A percentile compares a stretch with the other conserved stretches of the same genome.
phyloP scores from a whole-genome alignment of 805 yeast genomes.

The Ogataea siamensis region DNA sequence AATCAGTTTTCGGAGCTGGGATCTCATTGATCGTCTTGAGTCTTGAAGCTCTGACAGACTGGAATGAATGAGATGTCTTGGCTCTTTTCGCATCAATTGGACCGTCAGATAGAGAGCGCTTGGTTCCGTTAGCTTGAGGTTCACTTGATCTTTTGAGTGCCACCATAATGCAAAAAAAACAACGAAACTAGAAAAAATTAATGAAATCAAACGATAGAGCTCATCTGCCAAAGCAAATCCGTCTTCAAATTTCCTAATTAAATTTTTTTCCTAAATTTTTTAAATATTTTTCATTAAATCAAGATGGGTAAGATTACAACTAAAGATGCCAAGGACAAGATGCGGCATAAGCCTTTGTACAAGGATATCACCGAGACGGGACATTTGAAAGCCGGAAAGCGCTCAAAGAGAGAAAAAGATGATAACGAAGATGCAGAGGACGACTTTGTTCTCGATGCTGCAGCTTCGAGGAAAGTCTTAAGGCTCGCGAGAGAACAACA shows the following conservation, averaged over 20 bases:
- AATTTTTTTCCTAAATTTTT: conserved; percentile 14
- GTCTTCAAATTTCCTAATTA: conserved; percentile 11
- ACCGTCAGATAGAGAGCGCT: conserved; percentile 24
- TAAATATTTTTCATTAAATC: conserved; percentile 3
- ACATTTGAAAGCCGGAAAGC: conserved; percentile 47
- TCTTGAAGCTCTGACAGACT: conserved; percentile 48
- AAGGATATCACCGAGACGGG: conserved; percentile 80
- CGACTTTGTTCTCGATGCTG: conserved; percentile 74
- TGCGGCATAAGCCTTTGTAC: conserved; percentile 78
- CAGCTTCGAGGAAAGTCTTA: conserved; percentile 78
- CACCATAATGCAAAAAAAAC: conserved; percentile 36
- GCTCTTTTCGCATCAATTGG: conserved; percentile 35
- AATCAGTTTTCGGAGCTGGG: conserved; percentile 38
- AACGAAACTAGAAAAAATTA: conserved; percentile 1
- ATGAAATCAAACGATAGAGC: not conserved
- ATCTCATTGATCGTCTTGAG: conserved; percentile 44
- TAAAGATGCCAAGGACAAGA: conserved; percentile 48
- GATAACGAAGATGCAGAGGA: conserved; percentile 47
- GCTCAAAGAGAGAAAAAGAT: conserved; percentile 26
- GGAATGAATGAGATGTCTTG: conserved; percentile 37
- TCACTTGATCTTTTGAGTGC: conserved; percentile 35
- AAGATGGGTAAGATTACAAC: conserved; percentile 67
- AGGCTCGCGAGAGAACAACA: conserved; percentile 92
- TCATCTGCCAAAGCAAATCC: conserved; percentile 12
- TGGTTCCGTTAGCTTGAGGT: conserved; percentile 16